Evolutionary conservation across 2,329 filamentous ascomycete species (phyloP), one percentile per base, ranked within the genome.

Genomic region (Zymoseptoria pseudotritici): DNA sequence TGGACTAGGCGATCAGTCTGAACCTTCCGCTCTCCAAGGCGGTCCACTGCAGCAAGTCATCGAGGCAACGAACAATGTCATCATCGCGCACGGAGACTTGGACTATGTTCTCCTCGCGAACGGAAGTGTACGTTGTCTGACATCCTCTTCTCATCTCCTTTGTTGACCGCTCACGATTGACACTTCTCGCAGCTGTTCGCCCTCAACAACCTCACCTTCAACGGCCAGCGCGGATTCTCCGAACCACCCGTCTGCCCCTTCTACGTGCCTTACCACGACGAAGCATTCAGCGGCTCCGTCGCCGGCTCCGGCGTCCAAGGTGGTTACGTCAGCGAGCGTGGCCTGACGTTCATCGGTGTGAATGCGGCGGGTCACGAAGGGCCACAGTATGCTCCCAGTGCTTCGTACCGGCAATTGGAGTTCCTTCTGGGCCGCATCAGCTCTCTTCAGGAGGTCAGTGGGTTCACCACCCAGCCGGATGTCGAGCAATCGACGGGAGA

Each of bases 131-230:
- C 36, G 36, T 46, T 46, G 36, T n/a, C 17, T 46, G 36, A 46
- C 17, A 46, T n/a, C 3, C 13, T 46, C 36, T 7, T 13, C 36
- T 4, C 26, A 29, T 29, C 26, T 4, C 36, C 13, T n/a, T n/a
- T n/a, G 36, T 7, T 7, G 2, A 29, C 8, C 8, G 26, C 26
- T 9, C 26, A n/a, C 36, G 13, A 46, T 17, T 46, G 36, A 46
- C 36, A 2, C 4, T 1, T 17, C 17, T 46, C 36, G 13, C 36
- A 46, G 36, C 72, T 82, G 4, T 72, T 83, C 20, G 76, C 78
- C 3, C 72, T 83, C 49, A 79, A 82, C 66, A 82, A 82, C 69
- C 77, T 81, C 73, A 82, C 80, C n/a, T 82, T 79, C 79, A 76
- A 79, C 65, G 79, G 79, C 13, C 61, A 67, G 2, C 76, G 79